Conservation (phyloP, 23 red algal genomes). For the Gracilaria vermiculophylla region DNA sequence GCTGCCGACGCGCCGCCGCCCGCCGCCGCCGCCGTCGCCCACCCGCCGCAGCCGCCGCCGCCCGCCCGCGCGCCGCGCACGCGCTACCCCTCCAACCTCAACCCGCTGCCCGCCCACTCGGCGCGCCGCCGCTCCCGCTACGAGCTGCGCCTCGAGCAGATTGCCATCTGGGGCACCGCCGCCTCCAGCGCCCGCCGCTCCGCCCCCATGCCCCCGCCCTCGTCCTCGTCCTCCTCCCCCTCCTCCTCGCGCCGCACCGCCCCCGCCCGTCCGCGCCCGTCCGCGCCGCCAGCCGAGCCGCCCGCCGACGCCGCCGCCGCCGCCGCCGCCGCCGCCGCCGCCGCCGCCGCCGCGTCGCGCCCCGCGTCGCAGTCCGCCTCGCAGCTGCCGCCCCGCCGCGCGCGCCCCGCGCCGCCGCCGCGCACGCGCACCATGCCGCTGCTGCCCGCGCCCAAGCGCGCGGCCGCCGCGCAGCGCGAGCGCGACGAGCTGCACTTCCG, state of each 20-base stretch:
- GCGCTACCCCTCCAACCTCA: too few species aligned
- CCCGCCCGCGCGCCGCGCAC: background rate
- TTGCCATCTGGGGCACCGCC: constrained; percentile 61
- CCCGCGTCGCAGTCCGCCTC: background rate
- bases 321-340: background rate
- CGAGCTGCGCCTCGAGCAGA: constrained; percentile 60
- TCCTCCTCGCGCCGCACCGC: background rate
- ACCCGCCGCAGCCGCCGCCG: background rate
- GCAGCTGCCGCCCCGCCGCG: too few species aligned
- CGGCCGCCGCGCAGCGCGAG: constrained; percentile 24
- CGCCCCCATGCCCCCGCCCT: background rate
- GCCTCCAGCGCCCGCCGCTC: constrained; percentile 1
- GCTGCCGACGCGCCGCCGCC: background rate
- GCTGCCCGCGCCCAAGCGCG: background rate
- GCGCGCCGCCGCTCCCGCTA: constrained; percentile 7
- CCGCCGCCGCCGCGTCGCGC: background rate
- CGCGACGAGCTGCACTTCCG: constrained; percentile 44
- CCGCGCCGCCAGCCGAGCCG: background rate
- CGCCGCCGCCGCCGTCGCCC: background rate
- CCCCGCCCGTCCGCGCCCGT: background rate
- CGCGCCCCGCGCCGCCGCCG: too few species aligned
- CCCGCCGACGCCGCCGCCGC: background rate
- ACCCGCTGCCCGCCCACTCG: background rate
- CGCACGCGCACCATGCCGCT: constrained; percentile 24
- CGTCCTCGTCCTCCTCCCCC: background rate